Base-by-base conservation (phyloP, 1,139 yeast genomes). In the Geotrichum histeridarum region DNA sequence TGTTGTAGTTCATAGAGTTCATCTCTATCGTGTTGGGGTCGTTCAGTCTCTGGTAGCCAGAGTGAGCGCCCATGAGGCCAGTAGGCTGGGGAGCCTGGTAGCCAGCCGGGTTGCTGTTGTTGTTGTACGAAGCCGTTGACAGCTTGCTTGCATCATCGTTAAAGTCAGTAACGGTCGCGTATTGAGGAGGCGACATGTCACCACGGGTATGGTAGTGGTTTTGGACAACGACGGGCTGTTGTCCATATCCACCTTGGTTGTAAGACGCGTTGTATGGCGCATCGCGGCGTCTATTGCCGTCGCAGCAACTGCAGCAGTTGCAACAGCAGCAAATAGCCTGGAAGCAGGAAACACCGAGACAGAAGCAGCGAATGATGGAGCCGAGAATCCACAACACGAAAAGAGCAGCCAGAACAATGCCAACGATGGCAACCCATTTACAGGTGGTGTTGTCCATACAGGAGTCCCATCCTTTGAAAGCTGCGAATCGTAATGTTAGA, bases 381-480 rank as follows among this genome's bases (percentile, higher is more conserved):
- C 74, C 70, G 5, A 76, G 47, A 1, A 77, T 51, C 76, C 79
- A 74, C 9, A 77, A 27, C 1, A 63, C 64, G 8, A 67, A 22
- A 11, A 67, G 48, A 7, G 67, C 73, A 0, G 82, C 93, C 11
- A 87, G 63, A 0, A 76, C 81, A 1, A 86, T 84, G 5, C 86
- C 83, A n/a, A 86, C 85, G 49, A 87, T 86, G 8, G 87, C 91
- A 17, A 84, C 79, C 59, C 86, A 79, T 66, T 86, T 86, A 70
- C 96, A 87, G 41, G 83, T 76, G 41, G 72, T 80, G 67, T 86
- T 84, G 63, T 78, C 83, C 94, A 86, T 86, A 70, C 96, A 87
- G 2, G 86, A 79, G 65, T 84, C 81, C 94, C 95, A 87, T 47
- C 70, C 64, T 63, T 74, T 79, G 73, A 85, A 84, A 1, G 88